Conservation (phyloP, 2,329 filamentous ascomycete genomes). For the Colletotrichum siamense region DNA sequence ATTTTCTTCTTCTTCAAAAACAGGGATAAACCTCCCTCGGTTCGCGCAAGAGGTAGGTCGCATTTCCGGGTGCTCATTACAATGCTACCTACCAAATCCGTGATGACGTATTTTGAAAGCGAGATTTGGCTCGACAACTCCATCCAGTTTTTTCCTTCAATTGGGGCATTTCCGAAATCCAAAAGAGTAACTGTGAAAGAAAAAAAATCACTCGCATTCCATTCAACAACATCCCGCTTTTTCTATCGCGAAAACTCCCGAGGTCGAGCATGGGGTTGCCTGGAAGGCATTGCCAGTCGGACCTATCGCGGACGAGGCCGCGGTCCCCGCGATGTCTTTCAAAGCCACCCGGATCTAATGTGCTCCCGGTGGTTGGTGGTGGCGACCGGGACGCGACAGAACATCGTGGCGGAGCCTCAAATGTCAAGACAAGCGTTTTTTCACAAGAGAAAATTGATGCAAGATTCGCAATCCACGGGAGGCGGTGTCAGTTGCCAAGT, state of each 20-base stretch:
- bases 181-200: background rate
- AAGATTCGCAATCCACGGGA: background rate
- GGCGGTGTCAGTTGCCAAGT: background rate
- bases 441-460: no score
- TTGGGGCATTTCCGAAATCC: background rate
- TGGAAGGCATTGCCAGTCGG: background rate
- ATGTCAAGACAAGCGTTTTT: background rate
- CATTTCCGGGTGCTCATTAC: background rate
- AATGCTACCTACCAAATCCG: constrained; percentile 9
- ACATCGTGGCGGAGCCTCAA: constrained; percentile 3
- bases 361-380: background rate
- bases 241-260: constrained; percentile 13
- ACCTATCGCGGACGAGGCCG: background rate
- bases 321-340: background rate
- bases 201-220: background rate
- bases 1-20: background rate
- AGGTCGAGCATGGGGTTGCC: background rate
- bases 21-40: background rate
- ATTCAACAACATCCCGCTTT: background rate
- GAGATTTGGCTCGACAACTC: background rate
- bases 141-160: background rate
- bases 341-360: background rate
- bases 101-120: constrained; percentile 1
- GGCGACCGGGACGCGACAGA: background rate
- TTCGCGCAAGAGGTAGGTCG: constrained; percentile 3